Evolutionary conservation across 345 rosid genomes (phyloP), one percentile per base, ranked within the genome.

Genomic region (Durio zibethinus): DNA sequence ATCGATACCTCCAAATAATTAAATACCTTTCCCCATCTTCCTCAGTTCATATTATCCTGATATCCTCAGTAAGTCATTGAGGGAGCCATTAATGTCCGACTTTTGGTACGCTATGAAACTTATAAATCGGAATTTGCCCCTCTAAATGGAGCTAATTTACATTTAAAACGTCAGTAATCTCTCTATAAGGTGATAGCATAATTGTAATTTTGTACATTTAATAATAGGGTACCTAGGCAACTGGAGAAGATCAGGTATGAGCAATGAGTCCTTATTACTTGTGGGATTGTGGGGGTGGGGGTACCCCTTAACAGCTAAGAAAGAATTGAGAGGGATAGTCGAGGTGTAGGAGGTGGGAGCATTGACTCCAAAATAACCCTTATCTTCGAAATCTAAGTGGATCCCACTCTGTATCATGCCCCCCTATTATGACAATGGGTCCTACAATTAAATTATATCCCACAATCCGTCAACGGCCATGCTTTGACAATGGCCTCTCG

Each of bases 331-430:
- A 33, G 10, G 74, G 43, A 6, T 27, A 56, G 63, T 36, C 42
- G 35, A 45, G 60, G 53, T 50, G 78, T 27, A 5, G 59, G 47
- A 18, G 43, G 7, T 38, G 18, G 62, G 15, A 75, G 74, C 78
- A 43, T 76, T 77, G 45, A 76, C 61, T 80, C 77, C 54, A 61
- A 74, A 71, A 54, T 64, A 18, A 52, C 25, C 67, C 68, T 75
- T 21, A 72, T 76, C 78, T 47, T 43, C 43, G 65, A 66, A 20
- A 77, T 84, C 85, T 42, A 62, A 68, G 76, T 78, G 85, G 87
- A 63, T 47, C 87, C 82, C 84, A 78, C 50, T 23, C 14, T 4
- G 40, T 38, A 38, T 38, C 42, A 38, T 38, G n/a, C 6, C 40
- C 40, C 40, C 40, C 40, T 23, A 31, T 33, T 1, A 40, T 40